Base-by-base conservation (phyloP, 345 rosid genomes). In the Gossypium bickii region DNA sequence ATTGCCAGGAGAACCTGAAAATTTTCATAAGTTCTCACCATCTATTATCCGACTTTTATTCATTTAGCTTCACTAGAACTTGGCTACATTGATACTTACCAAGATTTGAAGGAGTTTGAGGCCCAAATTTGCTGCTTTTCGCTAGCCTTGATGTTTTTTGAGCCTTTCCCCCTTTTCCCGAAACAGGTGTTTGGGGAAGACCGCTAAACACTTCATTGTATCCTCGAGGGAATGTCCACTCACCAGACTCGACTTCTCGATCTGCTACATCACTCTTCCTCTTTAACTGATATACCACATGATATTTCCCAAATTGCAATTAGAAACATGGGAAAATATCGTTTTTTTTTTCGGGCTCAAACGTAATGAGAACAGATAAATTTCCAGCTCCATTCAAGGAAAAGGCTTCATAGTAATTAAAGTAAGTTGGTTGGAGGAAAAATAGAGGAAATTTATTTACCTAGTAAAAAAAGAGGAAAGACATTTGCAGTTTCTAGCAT, bases 1-100 rank as follows among this genome's bases (percentile, higher is more conserved):
- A 82, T 83, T 87, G 79, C 88, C 89, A 56, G 97, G 97, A 78
- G 99, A 93, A 83, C 98, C 99, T 93, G 96, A 82, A 80, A 87
- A 86, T 67, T 74, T 43, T 78, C 63, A 82, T 59, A 66, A 82
- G 71, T 44, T 57, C 66, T 74, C 78, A 83, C 57, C 60, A 73
- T 48, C 69, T 45, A 13, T 27, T 74, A 74, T 71, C 15, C 4
- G 12, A 55, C 67, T 38, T 71, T 55, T n/a, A 44, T 51, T 69
- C 56, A 72, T 38, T 22, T 58, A 71, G 55, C 22, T 43, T 61
- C 34, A 27, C 34, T 57, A 68, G n/a, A 73, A 34, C 12, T 24
- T 48, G 67, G 53, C 53, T 41, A 70, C 2, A 24, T 13, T 49
- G 62, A 74, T 66, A 74, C 86, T 85, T 75, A 93, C 98, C 94